Evolutionary conservation across 257 asterid genomes (phyloP), one percentile per base, ranked within the genome.

Genomic region (Fraxinus excelsior): DNA sequence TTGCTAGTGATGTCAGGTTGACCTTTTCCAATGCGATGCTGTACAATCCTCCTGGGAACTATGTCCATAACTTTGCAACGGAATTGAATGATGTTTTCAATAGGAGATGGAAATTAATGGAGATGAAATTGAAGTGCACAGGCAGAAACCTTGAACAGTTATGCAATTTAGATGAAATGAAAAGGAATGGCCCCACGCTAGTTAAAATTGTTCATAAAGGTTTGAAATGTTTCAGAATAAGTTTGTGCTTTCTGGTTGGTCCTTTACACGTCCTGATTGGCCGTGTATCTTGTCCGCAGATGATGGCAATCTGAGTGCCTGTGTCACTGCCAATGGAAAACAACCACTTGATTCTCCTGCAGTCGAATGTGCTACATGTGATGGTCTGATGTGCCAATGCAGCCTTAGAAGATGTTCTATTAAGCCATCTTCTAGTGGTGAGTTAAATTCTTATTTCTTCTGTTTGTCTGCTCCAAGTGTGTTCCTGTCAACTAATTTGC

Each of bases 11-110:
- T 62, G 91, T 94, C 67, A 78, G 75, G 66, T 82, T 94, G 84
- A 91, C 96, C 0, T 94, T 94, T 79, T 81, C 91, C 56, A 94
- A 94, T 86, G 96, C 96, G 2, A 90, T 85, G 89, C 8, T 51
- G 74, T 94, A 88, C 73, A 94, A 94, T 82, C 96, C 97, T 79
- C 86, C 90, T 38, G 70, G 69, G 3, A 67, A 91, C 31, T 7
- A 10, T 0, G 91, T 85, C 58, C 91, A 94, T 81, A n/a, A 4
- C 23, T 76, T 70, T 78, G 97, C 99, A 13, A 81, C 80, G 87
- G 79, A 68, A 16, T 75, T 94, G 74, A 81, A 82, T 53, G 73
- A 35, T 69, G 16, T 32, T 31, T 94, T 94, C 78, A 84, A 25
- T 44, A 86, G 71, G 80, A 90, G 78, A 67, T 94, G 96, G 97